Base-by-base conservation (phyloP, 2,329 filamentous ascomycete genomes). In the Aureobasidium sp. region DNA sequence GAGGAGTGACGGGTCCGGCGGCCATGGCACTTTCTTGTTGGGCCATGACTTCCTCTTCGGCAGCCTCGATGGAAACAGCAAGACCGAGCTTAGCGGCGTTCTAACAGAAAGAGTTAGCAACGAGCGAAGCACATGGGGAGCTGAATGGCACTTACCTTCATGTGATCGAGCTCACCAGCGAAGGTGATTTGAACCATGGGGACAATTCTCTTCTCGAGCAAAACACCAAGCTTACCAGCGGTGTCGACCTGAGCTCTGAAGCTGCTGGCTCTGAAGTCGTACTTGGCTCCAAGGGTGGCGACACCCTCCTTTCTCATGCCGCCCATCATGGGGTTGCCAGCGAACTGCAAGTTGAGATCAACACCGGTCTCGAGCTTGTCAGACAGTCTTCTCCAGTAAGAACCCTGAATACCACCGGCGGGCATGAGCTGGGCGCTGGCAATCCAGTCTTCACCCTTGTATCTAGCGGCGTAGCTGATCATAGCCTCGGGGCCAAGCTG, bases 161-260 rank as follows among this genome's bases (percentile, higher is more conserved):
- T 83, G 74, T 98, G 91, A 73, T 98, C 93, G 66, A 98, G 88
- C 69, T 97, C 93, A 61, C 90, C 91, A 53, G 90, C 89, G 73
- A 98, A 95, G 55, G 90, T 95, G 74, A 98, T 83, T 70, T 85
- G 86, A 55, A 98, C 90, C 24, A 90, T 87, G 59, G 90, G 89
- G 25, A 90, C 90, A 65, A 98, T 88, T 66, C 90, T 85, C 83
- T 96, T 97, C 79, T 98, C 93, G 62, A 97, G 75, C 65, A 96
- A 74, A 68, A 89, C 93, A 72, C 86, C 88, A 57, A 98, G 79
- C 77, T 95, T 95, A 70, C 93, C 93, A 69, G 88, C 84, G 65
- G 90, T 94, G 74, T 98, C 93, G 63, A 97, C 80, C 75, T 98
- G 93, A 39, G 91, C 93, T 60, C 91, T 84, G 83, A 96, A 95